Conservation (phyloP, 805 yeast genomes). For the Yarrowia alimentaria region DNA sequence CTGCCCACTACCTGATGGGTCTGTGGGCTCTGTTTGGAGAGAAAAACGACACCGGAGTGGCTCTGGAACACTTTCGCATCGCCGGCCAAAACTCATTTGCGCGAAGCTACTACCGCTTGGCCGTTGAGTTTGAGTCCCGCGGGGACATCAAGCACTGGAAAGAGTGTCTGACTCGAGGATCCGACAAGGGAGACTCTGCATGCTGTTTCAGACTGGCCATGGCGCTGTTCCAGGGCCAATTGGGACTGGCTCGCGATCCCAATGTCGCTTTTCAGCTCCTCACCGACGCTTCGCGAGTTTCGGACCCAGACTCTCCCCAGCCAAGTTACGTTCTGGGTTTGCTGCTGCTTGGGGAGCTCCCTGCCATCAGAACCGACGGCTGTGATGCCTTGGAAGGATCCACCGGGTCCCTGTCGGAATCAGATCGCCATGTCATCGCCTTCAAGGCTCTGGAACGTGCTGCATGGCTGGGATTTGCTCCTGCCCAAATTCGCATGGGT, state of each 20-base stretch:
- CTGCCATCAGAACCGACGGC: slow-evolving; percentile 27
- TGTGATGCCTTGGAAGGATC: slow-evolving; percentile 18
- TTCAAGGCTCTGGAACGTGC: slow-evolving; percentile 39
- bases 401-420: too few relatives aligned
- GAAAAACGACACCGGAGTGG: slow-evolving; percentile 34
- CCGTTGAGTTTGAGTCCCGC: slow-evolving; percentile 38
- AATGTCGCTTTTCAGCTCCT: slow-evolving; percentile 35
- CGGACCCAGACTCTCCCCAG: slow-evolving; percentile 44
- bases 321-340: slow-evolving; percentile 43
- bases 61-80: slow-evolving; percentile 35
- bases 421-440: too few relatives aligned
- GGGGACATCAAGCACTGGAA: slow-evolving; percentile 39
- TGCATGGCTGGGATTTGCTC: slow-evolving; percentile 42
- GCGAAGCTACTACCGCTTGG: slow-evolving; percentile 43
- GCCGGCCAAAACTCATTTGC: slow-evolving; percentile 39
- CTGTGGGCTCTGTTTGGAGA: slow-evolving; percentile 37
- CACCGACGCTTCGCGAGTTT: slow-evolving; percentile 35
- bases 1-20: slow-evolving; percentile 38
- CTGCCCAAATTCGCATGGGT: slow-evolving; percentile 42
- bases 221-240: slow-evolving; percentile 39
- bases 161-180: slow-evolving; percentile 41
- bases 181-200: slow-evolving; percentile 41
- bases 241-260: slow-evolving; percentile 36
- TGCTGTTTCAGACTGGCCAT: slow-evolving; percentile 43
- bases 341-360: slow-evolving; percentile 40